Conservation (phyloP, 352 stramenopile species). For the Globisporangium barbulae region DNA sequence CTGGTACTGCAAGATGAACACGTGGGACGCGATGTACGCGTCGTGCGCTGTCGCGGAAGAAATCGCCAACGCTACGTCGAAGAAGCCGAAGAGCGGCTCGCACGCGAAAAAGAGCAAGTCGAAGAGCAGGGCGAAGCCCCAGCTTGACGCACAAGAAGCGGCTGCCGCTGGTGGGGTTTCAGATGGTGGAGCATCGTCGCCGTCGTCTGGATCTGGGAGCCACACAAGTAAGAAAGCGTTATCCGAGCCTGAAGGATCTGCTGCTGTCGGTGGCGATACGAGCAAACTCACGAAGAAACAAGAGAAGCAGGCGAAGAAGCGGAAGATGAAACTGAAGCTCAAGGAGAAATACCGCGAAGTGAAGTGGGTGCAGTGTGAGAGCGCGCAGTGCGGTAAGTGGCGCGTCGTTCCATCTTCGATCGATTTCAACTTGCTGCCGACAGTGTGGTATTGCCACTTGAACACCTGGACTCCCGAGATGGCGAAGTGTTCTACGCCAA, state of each 20-base stretch:
- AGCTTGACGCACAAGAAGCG: not conserved
- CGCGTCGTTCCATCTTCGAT: constrained; percentile 91
- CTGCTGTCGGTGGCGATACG: constrained; percentile 9
- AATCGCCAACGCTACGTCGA: constrained; percentile 26
- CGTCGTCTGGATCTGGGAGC: constrained; percentile 31
- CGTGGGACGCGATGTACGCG: constrained; percentile 83
- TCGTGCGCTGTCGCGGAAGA: constrained; percentile 91
- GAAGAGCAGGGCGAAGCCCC: constrained; percentile 32
- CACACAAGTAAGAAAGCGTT: constrained; percentile 22
- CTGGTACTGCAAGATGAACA: constrained; percentile 97
- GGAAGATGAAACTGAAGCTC: constrained; percentile 65
- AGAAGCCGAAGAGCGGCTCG: constrained; percentile 17
- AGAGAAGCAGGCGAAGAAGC: constrained; percentile 75
- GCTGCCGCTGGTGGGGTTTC: constrained; percentile 6
- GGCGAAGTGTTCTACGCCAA: constrained; percentile 62
- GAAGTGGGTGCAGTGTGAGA: constrained; percentile 96
- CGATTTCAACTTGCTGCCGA: constrained; percentile 85
- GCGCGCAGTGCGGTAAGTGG: constrained; percentile 93
- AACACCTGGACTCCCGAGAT: constrained; percentile 79
- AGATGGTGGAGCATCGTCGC: constrained; percentile 33
- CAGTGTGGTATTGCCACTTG: constrained; percentile 85
- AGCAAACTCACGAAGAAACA: constrained; percentile 40
- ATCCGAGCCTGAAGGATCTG: constrained; percentile 6
- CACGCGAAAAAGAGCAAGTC: constrained; percentile 8
- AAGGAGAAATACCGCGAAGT: constrained; percentile 84